Conservation (phyloP, 345 rosid genomes). For the Hirschfeldia incana region DNA sequence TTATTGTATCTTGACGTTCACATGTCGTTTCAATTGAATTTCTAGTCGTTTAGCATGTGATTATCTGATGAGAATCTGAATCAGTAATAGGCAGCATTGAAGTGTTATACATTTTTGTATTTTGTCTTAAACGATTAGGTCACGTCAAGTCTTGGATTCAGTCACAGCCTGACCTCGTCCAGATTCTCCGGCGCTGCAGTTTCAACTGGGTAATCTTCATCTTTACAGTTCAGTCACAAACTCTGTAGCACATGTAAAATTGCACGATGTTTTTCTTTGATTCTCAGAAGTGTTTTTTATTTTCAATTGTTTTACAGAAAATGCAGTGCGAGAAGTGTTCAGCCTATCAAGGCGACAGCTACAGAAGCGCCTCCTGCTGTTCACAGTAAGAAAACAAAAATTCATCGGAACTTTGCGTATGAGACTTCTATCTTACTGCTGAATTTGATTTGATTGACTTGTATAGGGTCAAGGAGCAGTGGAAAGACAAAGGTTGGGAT, state of each 20-base stretch:
- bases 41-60: slow-evolving; percentile 5
- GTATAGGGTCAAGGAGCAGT: slow-evolving; percentile 51
- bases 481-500: slow-evolving; percentile 80
- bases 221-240: slow-evolving; percentile 63
- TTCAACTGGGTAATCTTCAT: slow-evolving; percentile 41
- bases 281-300: not conserved
- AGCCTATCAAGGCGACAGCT: slow-evolving; percentile 76
- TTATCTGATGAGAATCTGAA: not conserved
- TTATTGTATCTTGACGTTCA: not conserved
- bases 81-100: not conserved
- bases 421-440: slow-evolving; percentile 10
- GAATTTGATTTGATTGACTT: slow-evolving; percentile 26
- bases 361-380: slow-evolving; percentile 67
- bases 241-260: not conserved
- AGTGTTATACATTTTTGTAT: not conserved
- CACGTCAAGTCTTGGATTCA: slow-evolving; percentile 42
- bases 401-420: not conserved
- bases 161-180: slow-evolving; percentile 40
- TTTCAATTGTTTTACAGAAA: slow-evolving; percentile 40
- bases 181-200: slow-evolving; percentile 52
- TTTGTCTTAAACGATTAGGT: slow-evolving; percentile 36
- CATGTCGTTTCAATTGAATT: not conserved
- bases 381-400: slow-evolving; percentile 47
- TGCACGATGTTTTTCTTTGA: not conserved
- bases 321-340: slow-evolving; percentile 44